Base-by-base conservation (phyloP, 305 asterid genomes). In the Solanum aculeatissimum region DNA sequence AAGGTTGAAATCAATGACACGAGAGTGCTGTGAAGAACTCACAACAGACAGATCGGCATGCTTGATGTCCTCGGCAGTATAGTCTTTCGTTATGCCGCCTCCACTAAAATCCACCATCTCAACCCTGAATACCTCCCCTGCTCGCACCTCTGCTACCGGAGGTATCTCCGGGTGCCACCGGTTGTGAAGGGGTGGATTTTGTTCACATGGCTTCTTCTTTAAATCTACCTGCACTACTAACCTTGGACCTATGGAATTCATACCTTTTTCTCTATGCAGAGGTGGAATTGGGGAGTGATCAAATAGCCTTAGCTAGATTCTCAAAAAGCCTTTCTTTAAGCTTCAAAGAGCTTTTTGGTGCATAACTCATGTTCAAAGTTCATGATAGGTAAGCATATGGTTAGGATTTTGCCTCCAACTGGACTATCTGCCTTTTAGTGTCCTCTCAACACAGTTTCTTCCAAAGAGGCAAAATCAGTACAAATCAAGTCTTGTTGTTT, bases 41-140 rank as follows among this genome's bases (percentile, higher is more conserved):
- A 95, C 98, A 84, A 91, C 80, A 7, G 94, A 91, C 10, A 82
- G 82, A 86, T 94, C 93, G 8, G 86, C 88, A 82, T 89, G 85
- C 89, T 92, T 93, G 88, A 94, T 57, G 40, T 93, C 98, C 45
- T 90, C 62, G 40, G 97, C 98, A 18, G 93, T 92, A 25, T 89
- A 87, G 15, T 92, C 92, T 71, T 90, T 89, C 0, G 97, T 92
- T 51, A 93, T 90, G 18, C 93, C 91, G 15, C 97, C 98, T 14
- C 96, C 98, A 78, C 91, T 92, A 86, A 86, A 95, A 88, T 94
- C 98, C 68, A 93, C 89, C 98, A 94, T 93, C 93, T 95, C 98
- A 16, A 95, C 93, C 91, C 95, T 83, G 89, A 94, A 95, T 79
- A 93, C 72, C 72, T 95, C 93, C 0, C 94, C 95, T 40, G 91